Evolutionary conservation across 257 asterid species (phyloP), one percentile per base, ranked within the genome.

Genomic region (Solanum lycopersicoides): DNA sequence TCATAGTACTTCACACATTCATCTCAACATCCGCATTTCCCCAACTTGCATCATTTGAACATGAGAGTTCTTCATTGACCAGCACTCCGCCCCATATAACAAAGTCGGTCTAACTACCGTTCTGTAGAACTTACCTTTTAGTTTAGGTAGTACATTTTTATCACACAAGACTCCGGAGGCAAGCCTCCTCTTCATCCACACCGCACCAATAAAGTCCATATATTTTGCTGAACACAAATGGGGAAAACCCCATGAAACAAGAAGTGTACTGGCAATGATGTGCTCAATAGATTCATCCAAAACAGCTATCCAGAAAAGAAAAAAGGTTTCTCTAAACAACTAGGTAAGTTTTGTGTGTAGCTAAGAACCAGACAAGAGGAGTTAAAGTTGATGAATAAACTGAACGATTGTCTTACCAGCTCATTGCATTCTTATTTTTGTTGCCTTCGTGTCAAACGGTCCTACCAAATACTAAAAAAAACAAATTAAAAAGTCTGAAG

Each of bases 311-410:
- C 82, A 1, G 3, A 20, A 73, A 73, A 5, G 44, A 4, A 34
- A 72, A 16, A 1, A 16, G 30, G 23, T 30, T 32, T 34, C 80
- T 72, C 45, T 20, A 35, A 72, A 71, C 44, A 71, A 72, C 47
- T 72, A 72, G 28, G 28, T 35, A 72, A 37, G 30, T 73, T 37
- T 37, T 37, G 47, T 37, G n/a, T 71, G 82, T 10, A 10, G 47
- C 82, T 34, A 35, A 37, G 18, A 20, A 73, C 30, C 28, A 20
- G 30, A 73, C 35, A 73, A 72, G 76, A 86, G 97, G 96, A 87
- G 97, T 90, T 95, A 92, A 88, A 93, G 89, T 93, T 63, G 98
- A 45, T 94, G 96, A 98, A 73, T 42, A 94, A 8, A 95, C 0
- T 53, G 45, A 89, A 42, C 10, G 8, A 93, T 86, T 88, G 92